Evolutionary conservation across 1,284 basidiomycete genomes (phyloP), one percentile per base, ranked within the genome.

Genomic region (Trichosporon ovoides): DNA sequence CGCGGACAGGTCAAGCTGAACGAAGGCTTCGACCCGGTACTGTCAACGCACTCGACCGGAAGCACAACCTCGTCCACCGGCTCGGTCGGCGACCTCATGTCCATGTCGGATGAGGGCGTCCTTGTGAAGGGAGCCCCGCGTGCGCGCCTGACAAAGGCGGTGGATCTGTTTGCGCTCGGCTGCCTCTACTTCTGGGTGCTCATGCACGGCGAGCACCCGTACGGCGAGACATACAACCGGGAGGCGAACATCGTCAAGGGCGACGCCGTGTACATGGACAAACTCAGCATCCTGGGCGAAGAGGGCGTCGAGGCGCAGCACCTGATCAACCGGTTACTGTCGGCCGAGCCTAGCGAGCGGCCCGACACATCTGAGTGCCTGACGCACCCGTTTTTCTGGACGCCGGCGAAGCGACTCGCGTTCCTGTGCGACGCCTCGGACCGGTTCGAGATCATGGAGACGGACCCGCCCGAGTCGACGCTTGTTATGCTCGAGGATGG

Each of bases 371-470:
- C 84, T 12, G 85, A 85, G 35, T 91, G 89, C 71, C 81, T 98
- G 18, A 81, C 88, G 22, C 94, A 98, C 77, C 95, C 95, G 0
- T 96, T 91, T 81, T 99, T 98, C 81, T 99, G 95, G 96, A 86
- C 89, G 60, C 80, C 93, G 0, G 85, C 83, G 13, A 86, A 89
- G 65, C 84, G 94, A 35, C 80, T 99, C 3, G 86, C 84, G 50
- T 99, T 98, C 83, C 80, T 99, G 14, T 94, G 96, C 76, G 95
- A 98, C 66, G 91, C 92, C 0, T 97, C 92, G 0, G 95, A 98
- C 76, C 85, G 93, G 1, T 98, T 98, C 75, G 95, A 99, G 78
- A 94, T 93, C 71, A 95, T 99, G 91, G 89, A 87, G 66, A 83
- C 88, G 51, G 92, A 95, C 53, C 91, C 94, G 0, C 87, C 86